These are phyloP conservation scores for Aspergillus carbonarius DNA, from an alignment of 2,329 filamentous ascomycete species.

Conservation along the genomic window DNA sequence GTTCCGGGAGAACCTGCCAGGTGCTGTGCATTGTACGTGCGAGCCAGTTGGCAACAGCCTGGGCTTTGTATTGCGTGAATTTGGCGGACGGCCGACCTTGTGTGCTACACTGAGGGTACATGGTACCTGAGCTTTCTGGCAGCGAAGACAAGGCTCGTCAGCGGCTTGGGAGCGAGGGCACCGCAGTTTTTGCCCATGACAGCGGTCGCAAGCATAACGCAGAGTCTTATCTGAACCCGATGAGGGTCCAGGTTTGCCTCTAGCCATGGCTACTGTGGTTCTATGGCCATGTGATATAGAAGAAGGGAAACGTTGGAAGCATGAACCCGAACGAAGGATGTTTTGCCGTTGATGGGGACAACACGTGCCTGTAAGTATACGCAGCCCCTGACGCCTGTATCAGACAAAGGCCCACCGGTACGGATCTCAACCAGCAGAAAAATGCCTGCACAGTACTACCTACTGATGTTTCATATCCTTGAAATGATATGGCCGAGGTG, in stretches of 20 bases:
- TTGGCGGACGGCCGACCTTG: not conserved
- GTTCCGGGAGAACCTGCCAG: not conserved
- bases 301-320: not conserved
- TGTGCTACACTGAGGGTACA: not conserved
- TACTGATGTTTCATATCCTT: no score
- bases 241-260: not conserved
- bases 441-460: no score
- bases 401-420: no score
- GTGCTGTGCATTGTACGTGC: not conserved
- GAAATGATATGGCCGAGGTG: no score
- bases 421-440: no score
- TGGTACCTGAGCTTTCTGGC: not conserved
- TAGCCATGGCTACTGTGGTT: not conserved
- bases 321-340: not conserved
- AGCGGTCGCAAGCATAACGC: not conserved
- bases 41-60: not conserved
- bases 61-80: not conserved
- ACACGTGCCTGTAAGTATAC: not conserved
- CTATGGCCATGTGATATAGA: not conserved
- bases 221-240: not conserved
- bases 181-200: conserved; percentile 1
- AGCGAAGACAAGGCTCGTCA: not conserved
- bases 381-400: no score
- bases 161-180: not conserved
- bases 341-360: not conserved